Conservation (phyloP, 495 filamentous ascomycete genomes). For the Apiosordaria backusii region DNA sequence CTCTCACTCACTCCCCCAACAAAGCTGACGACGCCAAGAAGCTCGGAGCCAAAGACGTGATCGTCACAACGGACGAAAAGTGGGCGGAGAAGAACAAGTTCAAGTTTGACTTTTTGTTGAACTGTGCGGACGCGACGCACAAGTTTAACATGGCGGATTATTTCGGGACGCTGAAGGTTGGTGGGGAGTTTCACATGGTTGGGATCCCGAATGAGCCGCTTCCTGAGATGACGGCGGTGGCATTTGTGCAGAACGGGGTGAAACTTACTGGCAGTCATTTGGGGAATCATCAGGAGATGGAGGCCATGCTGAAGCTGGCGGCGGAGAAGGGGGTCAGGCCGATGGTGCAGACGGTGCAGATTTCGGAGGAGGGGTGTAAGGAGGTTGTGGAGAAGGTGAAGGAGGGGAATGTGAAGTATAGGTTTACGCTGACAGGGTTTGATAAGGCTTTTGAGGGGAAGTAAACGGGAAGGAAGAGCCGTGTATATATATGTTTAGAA, state of each 20-base stretch:
- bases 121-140: slow-evolving; percentile 65
- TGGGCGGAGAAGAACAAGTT: slow-evolving; percentile 57
- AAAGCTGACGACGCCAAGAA: slow-evolving; percentile 60
- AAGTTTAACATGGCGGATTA: slow-evolving; percentile 63
- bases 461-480: not conserved
- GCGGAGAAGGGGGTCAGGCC: slow-evolving; percentile 70
- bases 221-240: slow-evolving; percentile 56
- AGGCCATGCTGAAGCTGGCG: slow-evolving; percentile 70
- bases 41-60: slow-evolving; percentile 61
- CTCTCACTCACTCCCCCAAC: slow-evolving; percentile 55
- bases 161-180: slow-evolving; percentile 64
- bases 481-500: not conserved
- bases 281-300: slow-evolving; percentile 67
- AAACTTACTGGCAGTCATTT: slow-evolving; percentile 67
- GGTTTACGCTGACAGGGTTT: slow-evolving; percentile 52
- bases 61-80: slow-evolving; percentile 60
- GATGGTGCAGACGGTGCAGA: slow-evolving; percentile 66
- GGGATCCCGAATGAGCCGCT: slow-evolving; percentile 68
- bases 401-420: slow-evolving; percentile 56
- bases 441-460: slow-evolving; percentile 42
- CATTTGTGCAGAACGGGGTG: slow-evolving; percentile 59
- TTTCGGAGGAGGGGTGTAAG: slow-evolving; percentile 65
- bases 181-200: slow-evolving; percentile 70
- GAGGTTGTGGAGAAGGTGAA: slow-evolving; percentile 67
- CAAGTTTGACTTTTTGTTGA: slow-evolving; percentile 72